Evolutionary conservation across 768 basidiomycete species (phyloP), one percentile per base, ranked within the genome.

Genomic region (Obba rivulosa): DNA sequence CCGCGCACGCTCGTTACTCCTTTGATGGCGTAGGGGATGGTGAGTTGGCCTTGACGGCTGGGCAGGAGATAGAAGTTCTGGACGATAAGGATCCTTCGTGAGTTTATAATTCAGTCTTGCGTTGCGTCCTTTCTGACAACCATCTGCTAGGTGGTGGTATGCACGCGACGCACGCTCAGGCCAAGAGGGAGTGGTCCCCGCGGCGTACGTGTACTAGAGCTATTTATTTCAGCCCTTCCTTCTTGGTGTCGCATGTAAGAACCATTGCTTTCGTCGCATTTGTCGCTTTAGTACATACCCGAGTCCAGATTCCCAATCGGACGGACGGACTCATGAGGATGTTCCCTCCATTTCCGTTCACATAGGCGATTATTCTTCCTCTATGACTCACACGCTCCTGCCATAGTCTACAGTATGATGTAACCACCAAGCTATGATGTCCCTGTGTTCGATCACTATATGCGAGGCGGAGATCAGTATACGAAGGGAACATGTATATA

Each of bases 121-220:
- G 37, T 4, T 9, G 8, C 16, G n/a, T 5, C n/a, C n/a, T 20
- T 4, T 7, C 37, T 38, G 37, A 38, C 20, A 16, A 4, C 16
- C 20, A 16, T 16, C 5, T 38, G 16, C 28, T 51, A 92, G 92
- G 40, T 97, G 93, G 93, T 96, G 92, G 93, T 94, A 88, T 60
- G 89, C 85, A 44, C 79, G 91, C 25, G 89, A 94, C 64, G 70
- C 79, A 18, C 77, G 78, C 44, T 83, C 85, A 41, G 88, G 92
- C 8, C 78, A 74, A 42, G 90, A 94, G 68, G 93, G 93, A 11
- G 87, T 94, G 25, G 88, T 96, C 43, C 93, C 93, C 8, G 87
- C 91, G 36, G 82, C 90, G 49, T 97, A 94, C 75, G 74, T 91
- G 69, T 91, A 89, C 71, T 92, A 75, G 79, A 31, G 18, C 34